A percentile compares a stretch with the other conserved stretches of the same genome.
phyloP scores from a whole-genome alignment of 352 stramenopile species.

The Saprolegnia diclina region DNA sequence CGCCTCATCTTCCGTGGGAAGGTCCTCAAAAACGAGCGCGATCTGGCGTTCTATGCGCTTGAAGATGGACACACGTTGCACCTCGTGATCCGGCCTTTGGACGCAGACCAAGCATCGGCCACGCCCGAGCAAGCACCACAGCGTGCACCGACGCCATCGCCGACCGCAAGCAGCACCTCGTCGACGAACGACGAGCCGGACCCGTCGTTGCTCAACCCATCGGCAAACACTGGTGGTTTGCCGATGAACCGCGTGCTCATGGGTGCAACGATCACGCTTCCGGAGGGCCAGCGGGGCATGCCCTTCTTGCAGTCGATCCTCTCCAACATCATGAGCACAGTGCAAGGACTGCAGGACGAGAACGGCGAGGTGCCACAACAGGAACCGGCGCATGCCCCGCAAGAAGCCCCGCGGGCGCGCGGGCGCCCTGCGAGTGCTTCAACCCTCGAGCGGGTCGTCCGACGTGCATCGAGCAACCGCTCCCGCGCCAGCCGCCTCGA shows the following conservation, averaged over 20 bases:
- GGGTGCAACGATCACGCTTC: conserved; percentile 66
- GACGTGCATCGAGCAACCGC: neutral
- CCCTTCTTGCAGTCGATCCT: conserved; percentile 82
- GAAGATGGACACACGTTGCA: conserved; percentile 81
- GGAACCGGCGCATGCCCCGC: neutral
- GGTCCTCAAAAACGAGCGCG: conserved; percentile 83
- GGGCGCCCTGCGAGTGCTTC: neutral
- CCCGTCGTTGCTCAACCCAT: conserved; percentile 29
- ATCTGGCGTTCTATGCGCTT: conserved; percentile 59
- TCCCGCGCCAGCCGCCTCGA: neutral
- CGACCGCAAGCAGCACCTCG: conserved; percentile 6
- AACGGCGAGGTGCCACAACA: neutral
- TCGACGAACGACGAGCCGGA: conserved; percentile 70
- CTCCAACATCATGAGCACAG: conserved; percentile 58
- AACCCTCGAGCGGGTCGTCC: conserved; percentile 3
- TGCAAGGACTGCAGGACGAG: conserved; percentile 32
- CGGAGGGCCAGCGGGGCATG: conserved; percentile 60
- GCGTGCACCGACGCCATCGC: neutral
- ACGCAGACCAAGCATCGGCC: neutral
- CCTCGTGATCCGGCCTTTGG: conserved; percentile 51
- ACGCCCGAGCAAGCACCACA: neutral
- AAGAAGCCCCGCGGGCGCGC: neutral
- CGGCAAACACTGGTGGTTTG: conserved; percentile 26
- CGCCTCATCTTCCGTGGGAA: conserved; percentile 80
- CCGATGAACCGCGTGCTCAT: conserved; percentile 51